Base-by-base conservation (phyloP, 768 basidiomycete species). In the Russula brevipes region DNA sequence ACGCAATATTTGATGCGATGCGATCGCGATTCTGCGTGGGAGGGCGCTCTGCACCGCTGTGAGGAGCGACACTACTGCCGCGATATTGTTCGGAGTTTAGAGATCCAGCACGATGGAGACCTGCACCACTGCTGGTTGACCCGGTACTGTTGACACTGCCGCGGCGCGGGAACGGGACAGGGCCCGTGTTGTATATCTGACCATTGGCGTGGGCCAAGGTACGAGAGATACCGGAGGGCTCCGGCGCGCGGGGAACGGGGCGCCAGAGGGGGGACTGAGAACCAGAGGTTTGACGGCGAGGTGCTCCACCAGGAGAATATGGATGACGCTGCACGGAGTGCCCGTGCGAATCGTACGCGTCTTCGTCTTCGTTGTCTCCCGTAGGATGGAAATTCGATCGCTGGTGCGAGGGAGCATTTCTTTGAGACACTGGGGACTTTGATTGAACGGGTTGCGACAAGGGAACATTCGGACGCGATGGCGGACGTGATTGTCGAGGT, bases 121-220 rank as follows among this genome's bases (percentile, higher is more conserved):
- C 63, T 30, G 41, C 49, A 41, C 57, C 46, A 7, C 54, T 64
- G 11, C 53, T 39, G 16, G 38, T 19, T 16, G 57, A 63, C 44
- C 57, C 62, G 4, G 53, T 54, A 36, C 63, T 60, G 39, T 61
- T 64, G 35, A 64, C 45, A 44, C 62, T 63, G 4, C 62, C 51
- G 24, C 42, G 76, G 75, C 1, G 78, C 77, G 63, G 71, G 70
- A 19, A 62, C 76, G 83, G 47, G 55, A 85, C 11, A 60, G 71
- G 44, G 74, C 24, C 19, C 24, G 47, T 16, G 41, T 12, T 47
- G 77, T 4, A 72, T 75, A n/a, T 80, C 84, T 66, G 70, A 69
- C n/a, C 69, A 74, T 24, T 83, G 42, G 61, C 61, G 33, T 63
- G 57, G 51, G 55, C 50, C 3, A 63, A 31, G 49, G 61, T 59